Conservation (phyloP, 208 protist species). For the Leishmania mexicana region DNA sequence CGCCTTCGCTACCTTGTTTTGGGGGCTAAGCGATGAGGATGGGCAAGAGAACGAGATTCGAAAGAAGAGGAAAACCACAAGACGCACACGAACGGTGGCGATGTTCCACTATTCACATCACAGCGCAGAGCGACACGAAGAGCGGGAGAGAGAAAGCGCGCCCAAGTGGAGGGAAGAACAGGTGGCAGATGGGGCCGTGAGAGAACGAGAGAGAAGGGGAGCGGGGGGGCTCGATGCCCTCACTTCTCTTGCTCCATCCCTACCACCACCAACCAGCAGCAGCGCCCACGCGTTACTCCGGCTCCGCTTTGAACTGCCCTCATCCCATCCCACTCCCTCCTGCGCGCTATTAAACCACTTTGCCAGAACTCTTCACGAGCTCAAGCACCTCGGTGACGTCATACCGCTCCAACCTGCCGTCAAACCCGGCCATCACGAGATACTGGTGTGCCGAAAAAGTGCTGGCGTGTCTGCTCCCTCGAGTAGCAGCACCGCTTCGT, state of each 20-base stretch:
- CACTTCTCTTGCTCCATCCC: not conserved
- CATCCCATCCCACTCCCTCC: not conserved
- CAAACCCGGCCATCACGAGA: slow-evolving; percentile 39
- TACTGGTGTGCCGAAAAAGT: slow-evolving; percentile 22
- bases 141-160: not conserved
- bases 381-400: slow-evolving; percentile 32
- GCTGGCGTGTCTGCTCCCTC: not conserved
- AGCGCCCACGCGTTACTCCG: not conserved
- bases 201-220: not conserved
- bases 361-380: slow-evolving; percentile 23
- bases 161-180: not conserved
- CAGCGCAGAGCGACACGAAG: not conserved
- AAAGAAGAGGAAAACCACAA: not conserved
- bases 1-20: not conserved
- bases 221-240: not conserved
- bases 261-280: not conserved
- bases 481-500: not conserved
- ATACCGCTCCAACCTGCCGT: slow-evolving; percentile 44
- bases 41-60: not conserved
- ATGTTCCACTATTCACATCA: not conserved
- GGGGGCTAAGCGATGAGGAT: not conserved
- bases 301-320: not conserved
- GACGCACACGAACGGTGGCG: not conserved
- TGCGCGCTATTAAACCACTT: not conserved
- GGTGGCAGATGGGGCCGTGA: not conserved